Evolutionary conservation across 139 green algal genomes (phyloP).

Genomic region (Chlamydomonas incerta): DNA sequence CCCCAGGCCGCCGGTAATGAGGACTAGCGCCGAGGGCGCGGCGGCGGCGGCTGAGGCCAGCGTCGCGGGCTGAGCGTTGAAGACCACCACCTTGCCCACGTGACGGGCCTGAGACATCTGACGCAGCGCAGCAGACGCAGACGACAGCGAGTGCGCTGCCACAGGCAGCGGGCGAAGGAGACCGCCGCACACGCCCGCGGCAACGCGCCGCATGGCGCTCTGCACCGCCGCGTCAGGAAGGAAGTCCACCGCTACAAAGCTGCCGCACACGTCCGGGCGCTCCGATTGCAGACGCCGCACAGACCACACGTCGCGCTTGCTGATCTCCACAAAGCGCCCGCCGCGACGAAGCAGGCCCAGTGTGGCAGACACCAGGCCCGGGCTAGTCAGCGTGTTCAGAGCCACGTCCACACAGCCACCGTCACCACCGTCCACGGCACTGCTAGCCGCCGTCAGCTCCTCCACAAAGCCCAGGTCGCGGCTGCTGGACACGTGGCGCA

Average conservation of each 20-base stretch:
- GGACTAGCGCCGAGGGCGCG: not conserved
- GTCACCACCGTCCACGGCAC: no score
- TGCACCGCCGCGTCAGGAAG: conserved; percentile 74
- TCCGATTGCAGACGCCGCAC: conserved; percentile 71
- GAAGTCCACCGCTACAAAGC: conserved; percentile 91
- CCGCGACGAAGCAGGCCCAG: conserved; percentile 65
- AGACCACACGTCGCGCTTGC: conserved; percentile 90
- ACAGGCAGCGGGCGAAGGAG: conserved; percentile 55
- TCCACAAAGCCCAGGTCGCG: conserved; percentile 77
- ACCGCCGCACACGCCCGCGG: conserved; percentile 50
- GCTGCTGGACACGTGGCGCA: conserved; percentile 65
- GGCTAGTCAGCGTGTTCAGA: conserved; percentile 89
- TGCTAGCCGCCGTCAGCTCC: conserved; percentile 50
- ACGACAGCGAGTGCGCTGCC: conserved; percentile 47
- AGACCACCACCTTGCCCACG: conserved; percentile 84
- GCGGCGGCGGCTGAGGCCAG: no score
- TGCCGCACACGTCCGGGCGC: conserved; percentile 81
- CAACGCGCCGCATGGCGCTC: conserved; percentile 53
- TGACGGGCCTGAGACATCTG: conserved; percentile 74
- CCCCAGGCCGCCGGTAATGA: conserved; percentile 79
- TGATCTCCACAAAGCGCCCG: conserved; percentile 87
- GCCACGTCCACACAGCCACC: conserved; percentile 55
- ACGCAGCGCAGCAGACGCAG: conserved; percentile 57
- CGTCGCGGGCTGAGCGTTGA: not conserved
- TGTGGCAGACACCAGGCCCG: conserved; percentile 83